These are phyloP conservation scores for Acacia confusa DNA, from an alignment of 306 rosid genomes.

Conservation along the genomic window DNA sequence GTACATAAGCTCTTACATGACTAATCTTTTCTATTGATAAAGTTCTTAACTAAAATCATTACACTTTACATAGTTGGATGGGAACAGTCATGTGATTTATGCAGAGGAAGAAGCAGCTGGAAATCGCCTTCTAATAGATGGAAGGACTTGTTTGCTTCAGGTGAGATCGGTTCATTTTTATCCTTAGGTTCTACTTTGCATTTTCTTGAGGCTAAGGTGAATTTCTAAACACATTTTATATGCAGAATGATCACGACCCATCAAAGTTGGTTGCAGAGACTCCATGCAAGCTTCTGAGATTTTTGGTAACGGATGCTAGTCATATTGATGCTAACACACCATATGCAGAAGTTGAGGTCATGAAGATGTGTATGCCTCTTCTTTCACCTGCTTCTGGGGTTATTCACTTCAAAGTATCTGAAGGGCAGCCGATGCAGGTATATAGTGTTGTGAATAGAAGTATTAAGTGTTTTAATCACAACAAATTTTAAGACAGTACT, in stretches of 20 bases:
- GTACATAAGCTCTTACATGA: background rate
- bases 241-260: constrained; percentile 95
- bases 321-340: constrained; percentile 91
- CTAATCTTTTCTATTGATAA: background rate
- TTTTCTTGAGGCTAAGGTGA: constrained; percentile 30
- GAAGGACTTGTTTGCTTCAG: constrained; percentile 99
- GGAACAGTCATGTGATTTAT: constrained; percentile 95
- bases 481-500: constrained; percentile 8
- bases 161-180: constrained; percentile 43
- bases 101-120: constrained; percentile 99
- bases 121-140: constrained; percentile 97
- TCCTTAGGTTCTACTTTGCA: background rate
- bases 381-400: constrained; percentile 98
- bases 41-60: constrained; percentile 36
- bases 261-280: constrained; percentile 96
- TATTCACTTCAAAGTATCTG: constrained; percentile 81
- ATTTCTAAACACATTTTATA: constrained; percentile 34
- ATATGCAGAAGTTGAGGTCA: constrained; percentile 98
- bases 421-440: constrained; percentile 99
- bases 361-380: constrained; percentile 99
- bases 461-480: constrained; percentile 14
- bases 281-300: constrained; percentile 92
- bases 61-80: constrained; percentile 70
- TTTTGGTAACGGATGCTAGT: constrained; percentile 68
- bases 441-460: constrained; percentile 23